Evolutionary conservation across 768 basidiomycete genomes (phyloP).

Genomic region (Floccularia luteovirens): DNA sequence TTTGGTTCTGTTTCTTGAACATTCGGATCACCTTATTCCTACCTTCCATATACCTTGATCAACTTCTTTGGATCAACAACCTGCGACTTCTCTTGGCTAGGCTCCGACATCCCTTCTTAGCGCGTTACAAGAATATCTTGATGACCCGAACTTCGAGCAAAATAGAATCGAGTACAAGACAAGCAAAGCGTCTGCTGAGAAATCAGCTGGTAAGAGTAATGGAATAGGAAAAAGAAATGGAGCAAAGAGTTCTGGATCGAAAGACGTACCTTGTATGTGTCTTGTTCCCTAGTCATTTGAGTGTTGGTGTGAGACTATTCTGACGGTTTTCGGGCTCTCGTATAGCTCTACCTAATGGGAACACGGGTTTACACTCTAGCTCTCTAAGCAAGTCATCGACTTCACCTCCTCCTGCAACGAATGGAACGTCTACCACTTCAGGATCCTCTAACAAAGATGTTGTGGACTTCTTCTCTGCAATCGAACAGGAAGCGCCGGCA

Average conservation of each 20-base stretch:
- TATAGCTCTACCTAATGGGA: no score
- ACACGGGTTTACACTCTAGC: constrained; percentile 6
- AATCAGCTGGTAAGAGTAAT: constrained; percentile 10
- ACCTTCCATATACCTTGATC: no score
- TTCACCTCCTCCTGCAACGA: constrained; percentile 9
- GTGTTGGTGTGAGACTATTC: no score
- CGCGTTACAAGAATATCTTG: constrained; percentile 90
- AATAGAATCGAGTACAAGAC: constrained; percentile 89
- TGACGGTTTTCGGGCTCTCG: no score
- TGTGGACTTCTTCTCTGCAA: constrained; percentile 83
- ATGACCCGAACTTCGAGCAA: constrained; percentile 95
- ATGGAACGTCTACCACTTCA: constrained; percentile 5
- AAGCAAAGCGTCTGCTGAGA: constrained; percentile 63
- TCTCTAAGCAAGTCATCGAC: constrained; percentile 10
- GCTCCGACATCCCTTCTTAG: constrained; percentile 93
- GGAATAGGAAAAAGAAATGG: constrained; percentile 11
- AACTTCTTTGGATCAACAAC: no score
- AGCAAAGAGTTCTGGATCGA: constrained; percentile 10
- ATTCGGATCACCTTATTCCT: no score
- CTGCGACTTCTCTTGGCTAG: no score
- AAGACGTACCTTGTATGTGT: constrained; percentile 22
- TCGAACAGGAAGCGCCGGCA: constrained; percentile 75
- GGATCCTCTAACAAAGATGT: constrained; percentile 35
- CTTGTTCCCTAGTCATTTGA: no score
- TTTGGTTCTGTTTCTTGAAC: no score